Evolutionary conservation across 2,329 filamentous ascomycete genomes (phyloP).

Genomic region (Paraphaeosphaeria sporulosa): DNA sequence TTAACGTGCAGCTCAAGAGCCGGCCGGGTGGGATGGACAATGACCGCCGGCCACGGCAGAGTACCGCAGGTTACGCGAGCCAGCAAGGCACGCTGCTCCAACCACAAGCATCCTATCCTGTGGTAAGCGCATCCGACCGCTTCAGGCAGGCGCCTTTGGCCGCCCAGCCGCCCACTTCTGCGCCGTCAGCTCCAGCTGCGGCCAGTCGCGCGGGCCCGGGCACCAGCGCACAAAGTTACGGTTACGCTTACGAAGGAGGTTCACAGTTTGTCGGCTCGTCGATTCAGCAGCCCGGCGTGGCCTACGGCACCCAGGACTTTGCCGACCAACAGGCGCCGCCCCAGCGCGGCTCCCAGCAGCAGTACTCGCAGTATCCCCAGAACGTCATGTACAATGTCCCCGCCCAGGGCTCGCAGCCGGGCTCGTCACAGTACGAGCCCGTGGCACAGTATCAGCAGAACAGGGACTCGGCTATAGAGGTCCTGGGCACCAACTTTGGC

Average conservation of each 20-base stretch:
- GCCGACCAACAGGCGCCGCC: conserved; percentile 59
- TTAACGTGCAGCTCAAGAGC: conserved; percentile 62
- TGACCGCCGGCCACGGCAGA: conserved; percentile 76
- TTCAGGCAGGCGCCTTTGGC: conserved; percentile 57
- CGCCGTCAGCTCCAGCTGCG: conserved; percentile 41
- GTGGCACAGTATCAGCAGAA: conserved; percentile 80
- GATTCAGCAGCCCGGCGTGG: conserved; percentile 58
- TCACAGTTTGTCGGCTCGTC: conserved; percentile 64
- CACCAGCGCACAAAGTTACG: conserved; percentile 52
- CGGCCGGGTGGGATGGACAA: conserved; percentile 76
- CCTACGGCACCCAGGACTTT: conserved; percentile 71
- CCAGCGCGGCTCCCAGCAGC: conserved; percentile 60
- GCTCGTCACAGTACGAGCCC: conserved; percentile 74
- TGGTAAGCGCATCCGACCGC: conserved; percentile 57
- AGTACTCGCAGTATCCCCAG: conserved; percentile 63
- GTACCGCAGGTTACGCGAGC: conserved; percentile 69
- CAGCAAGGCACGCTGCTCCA: conserved; percentile 57
- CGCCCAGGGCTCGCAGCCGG: conserved; percentile 48
- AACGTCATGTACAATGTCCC: conserved; percentile 81
- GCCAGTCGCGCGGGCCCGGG: conserved; percentile 31
- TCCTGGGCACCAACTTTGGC: conserved; percentile 72
- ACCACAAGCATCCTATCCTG: conserved; percentile 51
- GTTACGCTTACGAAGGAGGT: conserved; percentile 64
- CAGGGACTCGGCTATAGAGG: conserved; percentile 72
- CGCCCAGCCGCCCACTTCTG: conserved; percentile 53